Evolutionary conservation across 2,329 filamentous ascomycete species (phyloP), one percentile per base, ranked within the genome.

Genomic region (Arthrinium phaeospermum): DNA sequence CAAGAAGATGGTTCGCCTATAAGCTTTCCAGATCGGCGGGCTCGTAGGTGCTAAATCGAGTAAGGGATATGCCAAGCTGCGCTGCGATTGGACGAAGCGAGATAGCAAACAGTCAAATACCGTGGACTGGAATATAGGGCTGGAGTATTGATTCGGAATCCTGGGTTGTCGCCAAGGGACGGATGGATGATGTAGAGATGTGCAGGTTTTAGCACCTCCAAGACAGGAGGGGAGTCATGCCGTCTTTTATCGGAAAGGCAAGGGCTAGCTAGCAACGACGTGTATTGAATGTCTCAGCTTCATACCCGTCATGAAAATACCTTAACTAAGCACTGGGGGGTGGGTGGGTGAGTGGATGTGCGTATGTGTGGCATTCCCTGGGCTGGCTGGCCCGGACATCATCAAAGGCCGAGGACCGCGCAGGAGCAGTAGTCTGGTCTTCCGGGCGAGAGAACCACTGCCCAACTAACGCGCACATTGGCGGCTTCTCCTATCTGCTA

Each of bases 321-420:
- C 57, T 64, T 64, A 64, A 64, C 30, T 64, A 64, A 64, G 12
- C 57, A 64, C 30, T 41, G 57, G 53, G 53, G 51, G 14, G 27
- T 34, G 27, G 27, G 37, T 10, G 10, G 7, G 37, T 41, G 37
- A 41, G 30, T 14, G 34, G 34, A 30, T 30, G 27, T 30, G 27
- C 27, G 27, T 30, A 30, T 30, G 27, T 30, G 30, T 64, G 57
- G 34, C 57, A 64, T 64, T 64, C 51, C 51, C 22, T 61, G 7
- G 46, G 45, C 37, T 37, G 53, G 7, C 57, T 41, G 57, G n/a
- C n/a, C 57, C 57, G 57, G 57, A 64, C 57, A 64, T 64, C 57
- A 41, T 8, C n/a, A 64, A 64, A 64, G 30, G 57, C 57, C 57
- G 57, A 64, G 57, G 34, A 64, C 57, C 57, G 57, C 57, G 13